Evolutionary conservation across 495 filamentous ascomycete genomes (phyloP), one percentile per base, ranked within the genome.

Genomic region (Xylaria flabelliformis): DNA sequence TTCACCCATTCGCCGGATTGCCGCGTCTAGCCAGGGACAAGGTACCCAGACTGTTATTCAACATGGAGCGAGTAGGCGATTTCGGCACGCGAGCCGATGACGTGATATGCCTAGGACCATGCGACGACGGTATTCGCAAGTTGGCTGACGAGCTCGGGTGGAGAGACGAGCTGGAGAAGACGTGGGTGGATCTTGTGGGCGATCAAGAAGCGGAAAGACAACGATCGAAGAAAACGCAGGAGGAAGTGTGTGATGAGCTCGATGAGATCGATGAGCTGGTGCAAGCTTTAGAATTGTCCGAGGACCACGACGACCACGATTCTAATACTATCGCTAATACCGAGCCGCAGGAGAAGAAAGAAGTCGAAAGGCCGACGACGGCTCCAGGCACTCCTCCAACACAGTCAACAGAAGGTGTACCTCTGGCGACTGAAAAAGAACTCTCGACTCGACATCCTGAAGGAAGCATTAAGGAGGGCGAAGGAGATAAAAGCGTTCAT

Each of bases 1-100:
- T 99, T 26, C 91, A 94, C 67, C 97, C 96, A 0, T 98, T 99
- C 82, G 94, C 96, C 21, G 88, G 87, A 64, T 82, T 98, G 64
- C 95, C 96, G 0, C 76, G 81, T 0, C 81, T 91, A 64, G 90
- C 88, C n/a, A 72, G 75, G 10, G 85, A 91, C 1, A 82, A 82
- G 3, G 85, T 86, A 7, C 96, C 94, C 10, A 89, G 96, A 51
- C 82, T 98, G 24, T 86, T 99, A 15, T 92, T 99, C 76, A 99
- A 99, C 77, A 84, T 91, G 81, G 91, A 98, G 80, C 83, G 82
- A n/a, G 96, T 97, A 0, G 95, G 96, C 0, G 88, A 88, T 5
- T 74, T 99, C 61, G 96, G 96, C 4, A 88, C 88, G 24, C 84
- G 92, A 24, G 78, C 87, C 0, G 93, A 97, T 68, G 94, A 97